Evolutionary conservation across 192 early-diverging fungal genomes (phyloP).

Genomic region (Umbelopsis ramanniana): DNA sequence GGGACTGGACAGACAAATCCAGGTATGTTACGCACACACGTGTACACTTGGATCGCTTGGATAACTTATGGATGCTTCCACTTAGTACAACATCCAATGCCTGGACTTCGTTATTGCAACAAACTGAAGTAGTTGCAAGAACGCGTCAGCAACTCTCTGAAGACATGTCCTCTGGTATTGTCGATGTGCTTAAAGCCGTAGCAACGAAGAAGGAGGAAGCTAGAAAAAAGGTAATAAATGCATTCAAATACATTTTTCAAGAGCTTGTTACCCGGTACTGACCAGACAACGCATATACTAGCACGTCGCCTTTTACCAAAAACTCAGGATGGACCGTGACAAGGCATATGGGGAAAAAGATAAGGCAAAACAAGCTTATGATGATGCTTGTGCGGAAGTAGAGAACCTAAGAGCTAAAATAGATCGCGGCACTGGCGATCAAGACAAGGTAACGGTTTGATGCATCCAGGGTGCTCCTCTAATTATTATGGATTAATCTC

Average conservation of each 20-base stretch:
- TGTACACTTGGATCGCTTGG: background rate
- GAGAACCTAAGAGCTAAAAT: conserved; percentile 61
- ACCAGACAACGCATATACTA: conserved; percentile 26
- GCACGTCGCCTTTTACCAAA: conserved; percentile 70
- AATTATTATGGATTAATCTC: background rate
- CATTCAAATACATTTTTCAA: background rate
- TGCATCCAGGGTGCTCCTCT: conserved; percentile 32
- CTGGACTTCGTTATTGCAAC: conserved; percentile 62
- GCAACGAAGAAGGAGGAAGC: conserved; percentile 66
- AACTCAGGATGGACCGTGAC: conserved; percentile 62
- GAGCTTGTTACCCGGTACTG: background rate
- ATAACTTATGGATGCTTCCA: background rate
- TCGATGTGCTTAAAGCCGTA: conserved; percentile 61
- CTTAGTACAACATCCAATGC: conserved; percentile 58
- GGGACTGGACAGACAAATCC: conserved; percentile 41
- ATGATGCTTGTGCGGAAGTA: conserved; percentile 66
- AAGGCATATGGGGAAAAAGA: conserved; percentile 63
- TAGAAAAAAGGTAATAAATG: conserved; percentile 62
- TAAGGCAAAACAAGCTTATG: conserved; percentile 66
- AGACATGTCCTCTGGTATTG: conserved; percentile 48
- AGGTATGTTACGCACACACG: conserved; percentile 41
- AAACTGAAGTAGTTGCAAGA: conserved; percentile 57
- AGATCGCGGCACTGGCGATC: conserved; percentile 62
- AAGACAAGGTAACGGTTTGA: conserved; percentile 55
- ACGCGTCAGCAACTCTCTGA: conserved; percentile 57